phyloP scores from a whole-genome alignment of 805 yeast species.

The Candida tibetensis region DNA sequence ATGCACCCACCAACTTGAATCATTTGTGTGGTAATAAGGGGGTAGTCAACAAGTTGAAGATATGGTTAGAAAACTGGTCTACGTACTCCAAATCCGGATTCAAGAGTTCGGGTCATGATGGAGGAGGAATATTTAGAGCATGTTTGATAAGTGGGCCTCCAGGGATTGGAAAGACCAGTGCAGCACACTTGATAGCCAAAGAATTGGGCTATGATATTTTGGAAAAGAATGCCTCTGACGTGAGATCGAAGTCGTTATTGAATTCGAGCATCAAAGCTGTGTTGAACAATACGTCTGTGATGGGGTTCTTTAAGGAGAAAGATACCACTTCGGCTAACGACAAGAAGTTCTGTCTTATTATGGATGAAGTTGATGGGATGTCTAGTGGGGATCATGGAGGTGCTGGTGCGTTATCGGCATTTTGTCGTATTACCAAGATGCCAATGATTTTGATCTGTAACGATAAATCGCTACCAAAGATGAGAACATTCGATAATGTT shows the following conservation, averaged over 20 bases:
- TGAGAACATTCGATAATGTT: constrained; percentile 90
- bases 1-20: constrained; percentile 74
- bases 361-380: constrained; percentile 99
- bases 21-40: constrained; percentile 93
- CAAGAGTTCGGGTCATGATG: constrained; percentile 57
- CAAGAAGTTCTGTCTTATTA: constrained; percentile 72
- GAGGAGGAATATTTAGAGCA: constrained; percentile 72
- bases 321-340: constrained; percentile 35
- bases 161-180: constrained; percentile 81
- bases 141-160: constrained; percentile 87
- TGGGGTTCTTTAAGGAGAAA: constrained; percentile 61
- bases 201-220: constrained; percentile 68
- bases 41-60: constrained; percentile 58
- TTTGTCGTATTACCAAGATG: constrained; percentile 79
- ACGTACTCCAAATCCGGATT: constrained; percentile 53
- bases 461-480: constrained; percentile 87
- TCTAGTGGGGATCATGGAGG: constrained; percentile 99
- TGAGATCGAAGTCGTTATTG: constrained; percentile 77
- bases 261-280: constrained; percentile 67
- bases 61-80: constrained; percentile 82
- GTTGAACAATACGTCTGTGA: constrained; percentile 76
- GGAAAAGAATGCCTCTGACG: constrained; percentile 86
- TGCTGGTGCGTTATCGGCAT: constrained; percentile 87
- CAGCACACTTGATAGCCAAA: constrained; percentile 73
- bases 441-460: constrained; percentile 94